These are phyloP conservation scores for Taxillus chinensis DNA, from an alignment of 164 flowering plant genomes.

Conservation along the genomic window DNA sequence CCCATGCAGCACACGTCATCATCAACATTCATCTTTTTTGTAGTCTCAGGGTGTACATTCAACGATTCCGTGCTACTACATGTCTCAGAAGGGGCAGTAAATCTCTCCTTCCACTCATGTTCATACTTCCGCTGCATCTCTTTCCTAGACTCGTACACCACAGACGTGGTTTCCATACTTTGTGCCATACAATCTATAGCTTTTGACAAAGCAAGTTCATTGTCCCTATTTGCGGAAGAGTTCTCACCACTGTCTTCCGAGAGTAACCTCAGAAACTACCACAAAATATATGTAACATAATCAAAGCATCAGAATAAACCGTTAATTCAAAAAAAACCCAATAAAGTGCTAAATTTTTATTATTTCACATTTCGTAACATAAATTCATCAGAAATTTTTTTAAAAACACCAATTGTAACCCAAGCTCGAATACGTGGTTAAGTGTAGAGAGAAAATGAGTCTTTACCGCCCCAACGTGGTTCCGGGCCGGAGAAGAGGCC, in stretches of 20 bases:
- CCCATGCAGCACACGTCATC: neutral
- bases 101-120: conserved; percentile 4
- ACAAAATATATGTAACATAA: neutral
- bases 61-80: neutral
- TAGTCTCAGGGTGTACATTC: neutral
- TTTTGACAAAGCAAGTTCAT: conserved; percentile 3
- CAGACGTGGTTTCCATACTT: conserved; percentile 3
- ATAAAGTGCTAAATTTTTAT: neutral
- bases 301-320: no score
- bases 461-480: conserved; percentile 76
- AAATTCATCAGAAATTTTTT: neutral
- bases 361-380: neutral
- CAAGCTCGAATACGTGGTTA: neutral
- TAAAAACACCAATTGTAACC: neutral
- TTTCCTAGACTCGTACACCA: neutral
- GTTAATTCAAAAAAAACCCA: neutral
- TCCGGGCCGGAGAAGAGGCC: conserved; percentile 32
- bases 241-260: neutral
- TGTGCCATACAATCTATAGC: neutral
- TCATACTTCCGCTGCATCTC: conserved; percentile 4
- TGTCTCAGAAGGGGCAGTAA: neutral
- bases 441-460: neutral
- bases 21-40: neutral
- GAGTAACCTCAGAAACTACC: conserved; percentile 1
- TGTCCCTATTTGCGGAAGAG: neutral